Conservation (phyloP, 2,329 filamentous ascomycete genomes). For the Colletotrichum sp. region DNA sequence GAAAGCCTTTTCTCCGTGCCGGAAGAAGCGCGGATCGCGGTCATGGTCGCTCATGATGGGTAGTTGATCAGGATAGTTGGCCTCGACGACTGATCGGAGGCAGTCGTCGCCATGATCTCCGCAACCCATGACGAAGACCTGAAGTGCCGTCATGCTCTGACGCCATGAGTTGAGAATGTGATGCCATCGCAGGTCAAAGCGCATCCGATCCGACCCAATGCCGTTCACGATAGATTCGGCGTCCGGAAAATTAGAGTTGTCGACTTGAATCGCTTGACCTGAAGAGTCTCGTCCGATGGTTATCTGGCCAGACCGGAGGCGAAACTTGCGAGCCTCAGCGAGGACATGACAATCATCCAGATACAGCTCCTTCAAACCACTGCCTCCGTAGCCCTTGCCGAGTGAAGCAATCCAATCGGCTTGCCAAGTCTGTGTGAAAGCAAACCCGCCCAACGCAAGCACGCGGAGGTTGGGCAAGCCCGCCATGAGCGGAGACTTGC, state of each 20-base stretch:
- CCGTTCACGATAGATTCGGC: not conserved
- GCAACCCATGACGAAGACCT: not conserved
- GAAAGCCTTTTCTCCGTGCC: accelerated
- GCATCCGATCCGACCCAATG: not conserved
- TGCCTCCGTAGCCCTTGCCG: not conserved
- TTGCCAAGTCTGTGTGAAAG: not conserved
- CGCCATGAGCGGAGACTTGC: accelerated
- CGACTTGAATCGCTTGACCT: accelerated
- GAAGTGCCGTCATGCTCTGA: accelerated
- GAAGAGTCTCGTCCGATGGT: not conserved
- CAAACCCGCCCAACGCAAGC: not conserved
- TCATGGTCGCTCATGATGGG: not conserved
- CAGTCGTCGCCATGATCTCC: not conserved
- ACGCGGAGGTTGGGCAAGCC: not conserved
- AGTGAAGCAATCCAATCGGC: not conserved
- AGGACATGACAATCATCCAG: accelerated
- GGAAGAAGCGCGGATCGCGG: not conserved
- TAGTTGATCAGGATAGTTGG: accelerated
- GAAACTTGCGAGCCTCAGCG: not conserved
- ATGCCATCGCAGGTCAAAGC: not conserved
- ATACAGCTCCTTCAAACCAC: accelerated
- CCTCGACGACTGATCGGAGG: not conserved
- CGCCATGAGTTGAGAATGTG: not conserved
- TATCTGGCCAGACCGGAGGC: not conserved
- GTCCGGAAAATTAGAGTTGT: not conserved